A percentile compares a stretch with the other conserved stretches of the same genome.
Conservation (phyloP, 169 alveolate genomes). For the Blepharisma undulans region DNA sequence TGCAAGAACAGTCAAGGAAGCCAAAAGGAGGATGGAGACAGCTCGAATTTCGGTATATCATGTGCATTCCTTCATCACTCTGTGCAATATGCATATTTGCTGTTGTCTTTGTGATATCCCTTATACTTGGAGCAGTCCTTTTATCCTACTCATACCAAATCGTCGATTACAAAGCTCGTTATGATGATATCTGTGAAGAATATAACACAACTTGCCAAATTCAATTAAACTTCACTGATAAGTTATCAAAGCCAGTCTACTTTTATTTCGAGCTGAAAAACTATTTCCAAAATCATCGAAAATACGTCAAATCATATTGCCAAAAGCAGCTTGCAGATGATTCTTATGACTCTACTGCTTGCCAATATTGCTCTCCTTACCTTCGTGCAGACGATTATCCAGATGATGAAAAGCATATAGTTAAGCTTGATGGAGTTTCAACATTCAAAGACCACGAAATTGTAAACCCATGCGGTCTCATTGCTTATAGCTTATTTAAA, state of each 20-base stretch:
- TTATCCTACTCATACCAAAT: background rate
- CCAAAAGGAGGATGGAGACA: constrained; percentile 24
- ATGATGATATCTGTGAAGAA: background rate
- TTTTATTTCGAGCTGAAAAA: constrained; percentile 79
- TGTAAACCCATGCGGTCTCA: constrained; percentile 20
- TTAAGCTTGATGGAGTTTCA: background rate
- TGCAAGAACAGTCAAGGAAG: background rate
- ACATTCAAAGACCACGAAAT: background rate
- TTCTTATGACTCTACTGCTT: background rate
- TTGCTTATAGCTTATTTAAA: background rate
- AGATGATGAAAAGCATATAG: background rate
- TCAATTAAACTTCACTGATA: constrained; percentile 40
- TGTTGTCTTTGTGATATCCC: background rate
- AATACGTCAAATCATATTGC: constrained; percentile 76
- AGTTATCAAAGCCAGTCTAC: constrained; percentile 66
- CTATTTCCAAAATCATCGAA: constrained; percentile 78
- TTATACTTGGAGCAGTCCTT: background rate
- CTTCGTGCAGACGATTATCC: constrained; percentile 32
- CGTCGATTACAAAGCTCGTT: background rate
- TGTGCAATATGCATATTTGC: background rate
- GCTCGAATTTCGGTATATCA: background rate
- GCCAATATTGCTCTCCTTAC: background rate
- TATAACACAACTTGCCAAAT: constrained; percentile 34
- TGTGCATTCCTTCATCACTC: background rate
- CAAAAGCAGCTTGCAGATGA: constrained; percentile 72